phyloP scores from a whole-genome alignment of 768 basidiomycete genomes.

The Omphalotus guepiniiformis region DNA sequence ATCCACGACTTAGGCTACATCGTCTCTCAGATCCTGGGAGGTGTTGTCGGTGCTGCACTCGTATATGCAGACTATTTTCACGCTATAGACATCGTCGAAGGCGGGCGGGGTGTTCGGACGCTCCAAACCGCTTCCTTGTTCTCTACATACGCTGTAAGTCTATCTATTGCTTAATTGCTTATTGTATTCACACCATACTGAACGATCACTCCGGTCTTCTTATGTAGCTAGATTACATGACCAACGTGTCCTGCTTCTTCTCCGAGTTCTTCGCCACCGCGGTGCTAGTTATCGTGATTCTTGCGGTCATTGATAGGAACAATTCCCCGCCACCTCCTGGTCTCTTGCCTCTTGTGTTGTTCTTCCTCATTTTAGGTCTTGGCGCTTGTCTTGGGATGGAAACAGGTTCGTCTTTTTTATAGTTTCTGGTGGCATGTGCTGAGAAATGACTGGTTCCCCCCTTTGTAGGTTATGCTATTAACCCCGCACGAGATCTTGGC shows the following conservation, averaged over 20 bases:
- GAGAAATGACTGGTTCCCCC: neutral
- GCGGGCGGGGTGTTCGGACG: constrained; percentile 51
- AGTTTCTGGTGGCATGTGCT: neutral
- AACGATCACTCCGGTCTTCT: too few relatives aligned
- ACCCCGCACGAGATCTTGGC: constrained; percentile 55
- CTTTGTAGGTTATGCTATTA: constrained; percentile 32
- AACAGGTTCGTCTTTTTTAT: constrained; percentile 33
- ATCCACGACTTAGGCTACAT: constrained; percentile 39
- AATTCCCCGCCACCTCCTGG: constrained; percentile 47
- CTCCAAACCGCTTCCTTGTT: constrained; percentile 54
- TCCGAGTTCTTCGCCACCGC: constrained; percentile 58
- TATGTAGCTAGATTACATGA: constrained; percentile 37
- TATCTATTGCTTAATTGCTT: too few relatives aligned
- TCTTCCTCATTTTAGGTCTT: constrained; percentile 56
- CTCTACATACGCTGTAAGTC: constrained; percentile 30
- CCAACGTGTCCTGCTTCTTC: constrained; percentile 36
- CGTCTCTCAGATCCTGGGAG: constrained; percentile 62
- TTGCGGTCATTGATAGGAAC: constrained; percentile 48
- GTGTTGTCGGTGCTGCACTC: constrained; percentile 54
- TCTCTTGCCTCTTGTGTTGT: constrained; percentile 53
- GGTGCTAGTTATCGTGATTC: constrained; percentile 52
- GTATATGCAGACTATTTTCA: constrained; percentile 68
- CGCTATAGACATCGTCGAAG: constrained; percentile 64
- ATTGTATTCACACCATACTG: too few relatives aligned
- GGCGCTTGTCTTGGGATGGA: constrained; percentile 60